Base-by-base conservation (phyloP, 352 stramenopile species). In the Phytophthora melonis region DNA sequence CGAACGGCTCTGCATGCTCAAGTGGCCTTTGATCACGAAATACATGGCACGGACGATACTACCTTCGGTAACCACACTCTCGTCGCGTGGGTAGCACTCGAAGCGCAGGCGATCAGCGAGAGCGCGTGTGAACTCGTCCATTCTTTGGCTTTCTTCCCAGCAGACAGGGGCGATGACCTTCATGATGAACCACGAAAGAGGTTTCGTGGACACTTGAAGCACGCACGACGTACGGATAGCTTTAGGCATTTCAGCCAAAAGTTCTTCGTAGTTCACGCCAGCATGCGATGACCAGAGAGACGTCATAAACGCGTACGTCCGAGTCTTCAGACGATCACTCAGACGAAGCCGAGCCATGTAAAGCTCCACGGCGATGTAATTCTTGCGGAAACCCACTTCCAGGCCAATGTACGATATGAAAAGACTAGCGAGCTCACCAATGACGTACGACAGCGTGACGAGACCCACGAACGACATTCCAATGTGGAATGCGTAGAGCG, bases 41-140 rank as follows among this genome's bases (percentile, higher is more conserved):
- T 88, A 90, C 81, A 90, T 87, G 19, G 79, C 74, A 34, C 75
- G 79, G 7, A 71, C 56, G 61, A 90, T 86, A 19, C 68, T 83
- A 0, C 84, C 84, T 68, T 92, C 82, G 11, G 79, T 63, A 5
- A 92, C 64, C 5, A 90, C 81, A 16, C 47, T 69, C 30, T 92
- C 82, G 39, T 83, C 78, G 25, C 80, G 77, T 2, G 82, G 82
- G 25, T 87, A 92, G 30, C 80, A 74, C 55, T 90, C 77, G 47
- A 89, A 90, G 21, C 70, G 76, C 4, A 92, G 54, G 7, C 78
- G 66, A 25, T 78, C 58, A 1, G 81, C 75, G 5, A 88, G 68
- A 3, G 73, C 72, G 0, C 53, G 41, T 19, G 60, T 67, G n/a
- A 82, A 59, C 5, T 58, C 43, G 27, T 78, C 64, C 14, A 82